These are phyloP conservation scores for Nicotiana benthamiana DNA, from an alignment of 257 asterid genomes.

Conservation along the genomic window DNA sequence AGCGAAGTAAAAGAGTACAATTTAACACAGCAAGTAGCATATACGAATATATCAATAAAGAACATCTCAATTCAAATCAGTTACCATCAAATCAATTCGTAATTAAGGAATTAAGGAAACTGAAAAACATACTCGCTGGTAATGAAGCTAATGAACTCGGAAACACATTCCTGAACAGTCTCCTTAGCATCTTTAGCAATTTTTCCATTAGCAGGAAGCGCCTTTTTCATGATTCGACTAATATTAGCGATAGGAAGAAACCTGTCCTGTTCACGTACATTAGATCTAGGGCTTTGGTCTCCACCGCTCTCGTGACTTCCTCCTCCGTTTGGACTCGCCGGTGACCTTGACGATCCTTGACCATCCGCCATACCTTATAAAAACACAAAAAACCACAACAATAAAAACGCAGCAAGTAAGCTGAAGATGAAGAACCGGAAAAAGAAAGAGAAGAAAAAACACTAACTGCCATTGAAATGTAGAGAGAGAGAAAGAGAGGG, in stretches of 20 bases:
- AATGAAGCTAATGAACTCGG: slow-evolving; percentile 80
- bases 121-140: slow-evolving; percentile 65
- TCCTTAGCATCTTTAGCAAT: slow-evolving; percentile 83
- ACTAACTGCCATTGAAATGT: not conserved
- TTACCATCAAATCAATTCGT: not conserved
- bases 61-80: too few species aligned
- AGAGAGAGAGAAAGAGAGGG: not conserved
- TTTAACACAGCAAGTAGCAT: too few species aligned
- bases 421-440: slow-evolving; percentile 9
- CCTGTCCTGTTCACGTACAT: slow-evolving; percentile 73
- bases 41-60: too few species aligned
- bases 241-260: slow-evolving; percentile 74
- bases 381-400: not conserved
- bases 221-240: slow-evolving; percentile 81
- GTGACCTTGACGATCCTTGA: slow-evolving; percentile 37
- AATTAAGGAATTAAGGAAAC: not conserved
- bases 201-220: slow-evolving; percentile 69
- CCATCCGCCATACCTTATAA: slow-evolving; percentile 53
- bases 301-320: slow-evolving; percentile 76
- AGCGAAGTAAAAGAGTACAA: too few species aligned
- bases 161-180: slow-evolving; percentile 81
- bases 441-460: not conserved
- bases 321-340: slow-evolving; percentile 50
- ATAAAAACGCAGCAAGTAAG: slow-evolving; percentile 7
- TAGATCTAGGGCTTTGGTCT: slow-evolving; percentile 66